Conservation (phyloP, 2,329 filamentous ascomycete genomes). For the Colletotrichum gigasporum region DNA sequence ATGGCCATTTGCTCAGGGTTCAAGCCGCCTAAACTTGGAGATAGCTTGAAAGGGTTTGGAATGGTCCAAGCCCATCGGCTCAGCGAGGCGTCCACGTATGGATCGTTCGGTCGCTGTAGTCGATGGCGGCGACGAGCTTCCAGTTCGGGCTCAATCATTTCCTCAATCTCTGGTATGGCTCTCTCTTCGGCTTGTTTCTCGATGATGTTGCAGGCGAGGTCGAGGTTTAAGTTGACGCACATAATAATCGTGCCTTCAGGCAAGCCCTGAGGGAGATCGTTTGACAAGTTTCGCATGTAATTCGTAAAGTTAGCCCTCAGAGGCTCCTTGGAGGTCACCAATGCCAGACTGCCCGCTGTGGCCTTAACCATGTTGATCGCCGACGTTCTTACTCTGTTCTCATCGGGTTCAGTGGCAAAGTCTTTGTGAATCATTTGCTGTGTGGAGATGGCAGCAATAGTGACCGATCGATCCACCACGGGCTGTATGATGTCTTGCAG, state of each 20-base stretch:
- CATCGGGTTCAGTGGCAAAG: constrained; percentile 91
- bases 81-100: constrained; percentile 83
- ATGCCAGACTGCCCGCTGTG: constrained; percentile 89
- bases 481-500: constrained; percentile 97
- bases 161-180: constrained; percentile 92
- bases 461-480: constrained; percentile 96
- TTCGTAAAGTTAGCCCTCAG: constrained; percentile 97
- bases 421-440: constrained; percentile 96
- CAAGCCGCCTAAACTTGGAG: constrained; percentile 73
- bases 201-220: constrained; percentile 91
- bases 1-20: constrained; percentile 94
- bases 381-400: constrained; percentile 84
- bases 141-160: constrained; percentile 85
- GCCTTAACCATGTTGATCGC: constrained; percentile 96
- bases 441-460: constrained; percentile 96
- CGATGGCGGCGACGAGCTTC: constrained; percentile 81
- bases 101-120: constrained; percentile 78
- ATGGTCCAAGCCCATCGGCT: constrained; percentile 95
- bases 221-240: constrained; percentile 98
- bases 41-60: constrained; percentile 90
- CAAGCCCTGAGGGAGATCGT: constrained; percentile 79
- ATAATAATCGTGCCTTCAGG: constrained; percentile 96
- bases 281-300: constrained; percentile 81
- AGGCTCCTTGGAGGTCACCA: constrained; percentile 98
- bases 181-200: constrained; percentile 96